These are phyloP conservation scores for Cytospora chrysosperma DNA, from an alignment of 2,329 filamentous ascomycete genomes.

Conservation along the genomic window DNA sequence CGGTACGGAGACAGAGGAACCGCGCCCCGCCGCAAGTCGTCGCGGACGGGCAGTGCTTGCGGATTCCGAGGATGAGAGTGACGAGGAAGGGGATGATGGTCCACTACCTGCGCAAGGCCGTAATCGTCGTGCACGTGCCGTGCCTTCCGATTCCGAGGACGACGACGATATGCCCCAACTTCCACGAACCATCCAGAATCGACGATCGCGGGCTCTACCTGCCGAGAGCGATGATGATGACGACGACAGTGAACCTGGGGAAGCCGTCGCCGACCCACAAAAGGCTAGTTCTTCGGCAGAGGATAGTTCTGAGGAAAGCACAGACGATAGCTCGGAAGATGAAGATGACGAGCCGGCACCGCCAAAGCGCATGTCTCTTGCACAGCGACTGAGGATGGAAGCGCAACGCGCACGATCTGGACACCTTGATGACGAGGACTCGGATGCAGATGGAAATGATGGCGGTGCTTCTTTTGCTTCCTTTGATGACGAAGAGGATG, in stretches of 20 bases:
- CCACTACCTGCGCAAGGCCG: background rate
- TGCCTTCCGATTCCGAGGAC: background rate
- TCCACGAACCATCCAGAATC: background rate
- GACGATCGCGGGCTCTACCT: background rate
- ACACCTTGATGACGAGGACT: background rate
- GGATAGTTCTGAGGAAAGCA: background rate
- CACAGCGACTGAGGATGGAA: constrained; percentile 17
- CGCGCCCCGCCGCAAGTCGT: background rate
- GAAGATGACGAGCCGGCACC: constrained; percentile 14
- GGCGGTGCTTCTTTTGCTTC: background rate
- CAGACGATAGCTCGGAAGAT: background rate
- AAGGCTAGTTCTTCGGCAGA: background rate
- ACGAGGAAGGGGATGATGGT: background rate
- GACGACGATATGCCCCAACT: background rate
- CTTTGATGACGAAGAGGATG: constrained; percentile 13
- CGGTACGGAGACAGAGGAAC: background rate
- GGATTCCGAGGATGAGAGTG: constrained; percentile 14
- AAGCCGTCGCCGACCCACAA: background rate
- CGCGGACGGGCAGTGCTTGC: background rate
- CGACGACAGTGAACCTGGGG: constrained; percentile 9
- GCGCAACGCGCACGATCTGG: background rate
- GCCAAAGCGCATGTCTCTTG: constrained; percentile 18
- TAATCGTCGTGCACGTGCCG: background rate
- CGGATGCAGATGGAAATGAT: constrained; percentile 4
- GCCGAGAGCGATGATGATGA: constrained; percentile 12